Base-by-base conservation (phyloP, 1,284 basidiomycete genomes). In the Amylostereum areolatum region DNA sequence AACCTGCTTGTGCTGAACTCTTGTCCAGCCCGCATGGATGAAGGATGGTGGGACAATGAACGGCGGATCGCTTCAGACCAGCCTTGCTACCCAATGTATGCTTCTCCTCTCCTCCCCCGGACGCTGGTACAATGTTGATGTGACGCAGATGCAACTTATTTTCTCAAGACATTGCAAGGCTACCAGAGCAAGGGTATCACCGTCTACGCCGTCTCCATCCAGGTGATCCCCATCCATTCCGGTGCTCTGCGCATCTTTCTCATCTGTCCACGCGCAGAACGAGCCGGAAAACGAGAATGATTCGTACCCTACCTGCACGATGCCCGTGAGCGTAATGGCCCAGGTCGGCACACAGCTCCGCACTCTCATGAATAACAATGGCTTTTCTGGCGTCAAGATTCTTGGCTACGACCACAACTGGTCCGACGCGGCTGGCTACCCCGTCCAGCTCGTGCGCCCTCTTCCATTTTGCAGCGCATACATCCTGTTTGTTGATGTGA, bases 371-470 rank as follows among this genome's bases (percentile, higher is more conserved):
- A 56, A 77, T 55, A 64, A 64, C 41, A 70, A 74, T 49, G 73
- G 74, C 1, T 72, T 76, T 54, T 62, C 62, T 2, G 55, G 52
- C 43, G 70, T 69, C n/a, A 59, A 73, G 59, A 69, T 78, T 41
- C 63, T 77, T 40, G 76, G 73, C 30, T 75, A 69, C 51, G 74
- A 75, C 41, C 73, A 75, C 54, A 77, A 78, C 56, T 78, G 77
- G 77, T 59, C 63, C 33, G 70, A 75, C 56, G 73, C 74, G 2
- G 72, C 62, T 2, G 63, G 62, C 10, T 79, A 79, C 48, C 74
- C 78, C 9, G 66, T 74, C 7, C 66, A 73, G 46, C 62, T 80
- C 34, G 76, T 78, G 28, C 5, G 59, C 55, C 31, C 32, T 27
- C 44, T 24, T 27, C 25, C 24, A 7, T 28, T 2, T 47, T 3